Base-by-base conservation (phyloP, 1,284 basidiomycete genomes). In the Pyrrhoderma lamaoense region DNA sequence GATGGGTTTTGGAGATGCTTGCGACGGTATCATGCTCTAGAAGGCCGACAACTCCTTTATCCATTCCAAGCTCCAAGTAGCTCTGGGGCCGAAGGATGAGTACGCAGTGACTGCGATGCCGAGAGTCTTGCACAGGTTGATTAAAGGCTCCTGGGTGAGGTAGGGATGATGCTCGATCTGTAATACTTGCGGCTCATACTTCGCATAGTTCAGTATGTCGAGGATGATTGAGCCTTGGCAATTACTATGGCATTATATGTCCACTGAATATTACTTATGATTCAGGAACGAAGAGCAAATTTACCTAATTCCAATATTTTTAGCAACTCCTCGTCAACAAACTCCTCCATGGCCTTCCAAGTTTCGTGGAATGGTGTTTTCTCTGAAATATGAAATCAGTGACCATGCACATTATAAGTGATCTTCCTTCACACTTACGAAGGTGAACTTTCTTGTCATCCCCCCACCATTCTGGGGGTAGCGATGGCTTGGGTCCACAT, bases 161-260 rank as follows among this genome's bases (percentile, higher is more conserved):
- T 85, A 85, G 4, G 87, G 86, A 67, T 90, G 87, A 39, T 84
- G 69, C 66, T 91, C 87, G 46, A 90, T 73, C 63, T 91, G 88
- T 39, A 87, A 75, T 8, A 85, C 83, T 52, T 80, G 75, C 14
- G 86, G 85, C 54, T 76, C 70, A 64, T 82, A 78, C 57, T 79
- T 77, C 47, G 86, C 86, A 61, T 88, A 89, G 55, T 77, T 78
- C 44, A 84, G 66, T 43, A 87, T 69, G 57, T 87, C 85, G 42
- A 80, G 65, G 58, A 88, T 70, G 48, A 86, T 62, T 23, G 75
- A 70, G 9, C 83, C 83, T 57, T 77, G 73, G 62, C 72, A 77
- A 67, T 88, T 88, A 61, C 83, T 86, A 19, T 14, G 35, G 62
- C 60, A 31, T 31, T 31, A 31, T 5, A 31, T 31, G 11, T 31